These are phyloP conservation scores for Acanthamoeba culbertsoni DNA, from an alignment of 208 protist genomes.

Conservation along the genomic window DNA sequence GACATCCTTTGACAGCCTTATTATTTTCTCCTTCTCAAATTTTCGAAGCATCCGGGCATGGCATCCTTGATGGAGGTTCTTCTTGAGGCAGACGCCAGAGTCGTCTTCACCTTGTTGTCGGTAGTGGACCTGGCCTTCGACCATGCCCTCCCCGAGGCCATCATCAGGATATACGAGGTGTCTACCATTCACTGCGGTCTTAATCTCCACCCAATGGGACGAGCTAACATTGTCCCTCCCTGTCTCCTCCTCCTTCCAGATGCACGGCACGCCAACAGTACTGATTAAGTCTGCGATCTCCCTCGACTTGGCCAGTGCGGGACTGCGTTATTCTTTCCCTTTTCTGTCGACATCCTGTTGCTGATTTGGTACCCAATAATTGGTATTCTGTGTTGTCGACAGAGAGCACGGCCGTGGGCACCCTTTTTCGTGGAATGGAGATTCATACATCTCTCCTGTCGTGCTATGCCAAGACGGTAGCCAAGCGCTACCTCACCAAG, in stretches of 20 bases:
- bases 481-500: not conserved
- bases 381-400: not conserved
- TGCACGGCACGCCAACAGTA: not conserved
- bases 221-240: not conserved
- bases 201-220: too few relatives aligned
- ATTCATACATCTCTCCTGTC: not conserved
- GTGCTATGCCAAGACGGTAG: conserved; percentile 21
- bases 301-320: not conserved
- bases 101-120: conserved; percentile 31
- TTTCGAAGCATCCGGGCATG: not conserved
- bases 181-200: not conserved
- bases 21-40: not conserved
- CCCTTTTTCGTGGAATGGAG: conserved; percentile 40
- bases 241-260: not conserved
- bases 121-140: not conserved
- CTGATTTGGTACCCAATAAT: not conserved
- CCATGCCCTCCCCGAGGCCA: not conserved
- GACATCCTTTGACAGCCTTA: not conserved
- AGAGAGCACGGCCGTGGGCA: conserved; percentile 25
- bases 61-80: conserved; percentile 5
- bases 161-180: not conserved
- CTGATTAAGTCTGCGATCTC: conserved; percentile 46
- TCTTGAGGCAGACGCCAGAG: not conserved
- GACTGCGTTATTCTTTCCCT: not conserved
- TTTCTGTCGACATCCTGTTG: not conserved